A percentile compares a stretch with the other conserved stretches of the same genome.
These are phyloP conservation scores for Xylaria sp. DNA, from an alignment of 2,329 filamentous ascomycete species.

Conservation along the genomic window DNA sequence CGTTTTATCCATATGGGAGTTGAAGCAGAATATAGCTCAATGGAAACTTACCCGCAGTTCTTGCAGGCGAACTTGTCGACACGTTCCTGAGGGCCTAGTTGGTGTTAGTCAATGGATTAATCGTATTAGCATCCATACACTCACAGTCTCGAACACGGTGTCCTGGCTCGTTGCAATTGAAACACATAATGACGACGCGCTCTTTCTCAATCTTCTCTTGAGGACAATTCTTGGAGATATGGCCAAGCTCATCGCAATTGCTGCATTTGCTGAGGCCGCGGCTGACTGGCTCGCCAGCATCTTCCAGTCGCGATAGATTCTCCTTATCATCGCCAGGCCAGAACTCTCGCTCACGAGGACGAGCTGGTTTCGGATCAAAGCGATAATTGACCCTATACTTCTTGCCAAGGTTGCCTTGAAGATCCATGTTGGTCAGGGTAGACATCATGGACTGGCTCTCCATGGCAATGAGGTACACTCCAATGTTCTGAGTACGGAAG, in stretches of 20 bases:
- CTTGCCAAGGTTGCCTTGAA: slow-evolving; percentile 74
- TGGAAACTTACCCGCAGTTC: slow-evolving; percentile 67
- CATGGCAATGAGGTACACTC: slow-evolving; percentile 70
- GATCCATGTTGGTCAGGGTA: slow-evolving; percentile 76
- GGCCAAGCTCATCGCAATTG: slow-evolving; percentile 74
- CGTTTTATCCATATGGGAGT: background rate
- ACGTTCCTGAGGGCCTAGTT: slow-evolving; percentile 66
- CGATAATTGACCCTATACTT: slow-evolving; percentile 73
- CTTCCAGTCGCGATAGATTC: slow-evolving; percentile 71
- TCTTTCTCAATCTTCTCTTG: slow-evolving; percentile 65
- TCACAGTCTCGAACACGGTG: slow-evolving; percentile 77
- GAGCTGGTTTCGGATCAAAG: slow-evolving; percentile 66
- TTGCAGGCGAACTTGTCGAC: slow-evolving; percentile 73
- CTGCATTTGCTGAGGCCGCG: slow-evolving; percentile 68
- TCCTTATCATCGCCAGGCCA: slow-evolving; percentile 71
- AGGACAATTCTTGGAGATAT: slow-evolving; percentile 69
- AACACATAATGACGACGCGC: slow-evolving; percentile 65
- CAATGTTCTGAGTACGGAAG: slow-evolving; percentile 65
- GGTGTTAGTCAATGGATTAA: slow-evolving; percentile 34
- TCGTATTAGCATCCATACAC: slow-evolving; percentile 43
- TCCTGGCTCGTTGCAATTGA: slow-evolving; percentile 71
- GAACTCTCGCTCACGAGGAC: slow-evolving; percentile 66
- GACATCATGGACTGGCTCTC: slow-evolving; percentile 65
- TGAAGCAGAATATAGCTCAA: background rate
- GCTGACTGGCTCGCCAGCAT: slow-evolving; percentile 73